phyloP scores from a whole-genome alignment of 352 stramenopile genomes.

The Globisporangium recalcitrans region DNA sequence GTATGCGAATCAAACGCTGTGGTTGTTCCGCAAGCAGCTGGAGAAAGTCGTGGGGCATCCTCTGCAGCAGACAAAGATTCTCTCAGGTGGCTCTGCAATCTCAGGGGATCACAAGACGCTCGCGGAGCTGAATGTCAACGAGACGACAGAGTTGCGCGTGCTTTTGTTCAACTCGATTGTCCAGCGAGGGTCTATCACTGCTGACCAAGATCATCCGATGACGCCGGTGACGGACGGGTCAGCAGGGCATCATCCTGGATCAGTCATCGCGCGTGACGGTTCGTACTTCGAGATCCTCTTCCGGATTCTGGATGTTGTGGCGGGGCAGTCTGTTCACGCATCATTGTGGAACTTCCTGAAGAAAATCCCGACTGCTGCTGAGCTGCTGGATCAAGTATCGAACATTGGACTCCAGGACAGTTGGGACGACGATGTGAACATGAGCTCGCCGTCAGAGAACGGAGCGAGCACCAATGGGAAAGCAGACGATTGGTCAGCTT shows the following conservation, averaged over 20 bases:
- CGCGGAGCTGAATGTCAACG: slow-evolving; percentile 68
- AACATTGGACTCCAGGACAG: slow-evolving; percentile 35
- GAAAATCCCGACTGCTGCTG: slow-evolving; percentile 72
- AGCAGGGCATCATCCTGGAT: slow-evolving; percentile 42
- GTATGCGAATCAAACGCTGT: slow-evolving; percentile 78
- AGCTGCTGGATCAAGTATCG: slow-evolving; percentile 59
- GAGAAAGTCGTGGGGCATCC: slow-evolving; percentile 67
- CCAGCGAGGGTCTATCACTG: slow-evolving; percentile 31
- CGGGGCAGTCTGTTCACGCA: slow-evolving; percentile 54
- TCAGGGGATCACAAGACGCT: slow-evolving; percentile 80
- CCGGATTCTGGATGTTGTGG: slow-evolving; percentile 64
- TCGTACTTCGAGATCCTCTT: slow-evolving; percentile 86
- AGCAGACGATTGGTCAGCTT: slow-evolving; percentile 53
- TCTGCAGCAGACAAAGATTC: slow-evolving; percentile 78
- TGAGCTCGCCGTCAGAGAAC: slow-evolving; percentile 23
- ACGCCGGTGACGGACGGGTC: slow-evolving; percentile 12
- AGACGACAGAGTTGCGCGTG: slow-evolving; percentile 70
- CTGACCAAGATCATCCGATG: slow-evolving; percentile 42
- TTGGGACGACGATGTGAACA: slow-evolving; percentile 38
- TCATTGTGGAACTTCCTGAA: slow-evolving; percentile 78
- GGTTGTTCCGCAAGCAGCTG: slow-evolving; percentile 65
- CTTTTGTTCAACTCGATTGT: slow-evolving; percentile 83
- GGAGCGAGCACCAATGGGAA: slow-evolving; percentile 10
- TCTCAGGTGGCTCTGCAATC: slow-evolving; percentile 58
- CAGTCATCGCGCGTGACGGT: slow-evolving; percentile 56